A percentile compares a stretch with the other conserved stretches of the same genome.
phyloP scores from a whole-genome alignment of 371 early-diverging fungal genomes.

The Rhizomucor miehei region DNA sequence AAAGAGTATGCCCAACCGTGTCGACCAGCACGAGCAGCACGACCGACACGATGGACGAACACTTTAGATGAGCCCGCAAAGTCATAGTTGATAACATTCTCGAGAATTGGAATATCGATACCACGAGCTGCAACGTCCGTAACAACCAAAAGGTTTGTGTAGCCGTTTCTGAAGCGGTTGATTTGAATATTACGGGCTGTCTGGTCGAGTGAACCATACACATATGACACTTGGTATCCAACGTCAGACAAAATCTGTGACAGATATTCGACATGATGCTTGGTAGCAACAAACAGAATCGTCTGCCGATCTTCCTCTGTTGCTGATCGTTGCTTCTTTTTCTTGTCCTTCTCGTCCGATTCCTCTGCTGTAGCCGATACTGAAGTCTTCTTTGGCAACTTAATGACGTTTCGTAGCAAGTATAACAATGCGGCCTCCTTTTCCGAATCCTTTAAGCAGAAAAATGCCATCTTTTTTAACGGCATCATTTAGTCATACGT shows the following conservation, averaged over 20 bases:
- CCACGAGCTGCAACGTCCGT: conserved; percentile 99
- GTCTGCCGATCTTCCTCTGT: conserved; percentile 68
- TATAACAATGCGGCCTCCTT: conserved; percentile 91
- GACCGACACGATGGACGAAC: conserved; percentile 98
- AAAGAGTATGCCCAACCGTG: conserved; percentile 92
- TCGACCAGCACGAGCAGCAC: conserved; percentile 96
- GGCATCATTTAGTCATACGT: background rate
- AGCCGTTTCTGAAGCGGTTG: conserved; percentile 76
- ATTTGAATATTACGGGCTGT: conserved; percentile 87
- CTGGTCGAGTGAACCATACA: conserved; percentile 95
- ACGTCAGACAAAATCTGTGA: conserved; percentile 64
- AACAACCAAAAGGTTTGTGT: conserved; percentile 84
- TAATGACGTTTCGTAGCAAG: conserved; percentile 76
- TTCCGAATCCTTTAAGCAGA: conserved; percentile 75
- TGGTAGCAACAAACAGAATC: conserved; percentile 92
- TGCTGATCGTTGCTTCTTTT: conserved; percentile 42
- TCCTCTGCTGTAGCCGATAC: conserved; percentile 12
- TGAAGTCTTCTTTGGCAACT: conserved; percentile 53
- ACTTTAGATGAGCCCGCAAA: conserved; percentile 93
- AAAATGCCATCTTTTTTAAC: conserved; percentile 83
- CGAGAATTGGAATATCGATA: conserved; percentile 97
- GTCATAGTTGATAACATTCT: conserved; percentile 97
- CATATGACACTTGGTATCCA: conserved; percentile 80
- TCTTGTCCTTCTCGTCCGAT: conserved; percentile 26
- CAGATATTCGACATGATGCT: conserved; percentile 96